These are phyloP conservation scores for Backusella tarrabulga DNA, from an alignment of 192 early-diverging fungal species.

Conservation along the genomic window DNA sequence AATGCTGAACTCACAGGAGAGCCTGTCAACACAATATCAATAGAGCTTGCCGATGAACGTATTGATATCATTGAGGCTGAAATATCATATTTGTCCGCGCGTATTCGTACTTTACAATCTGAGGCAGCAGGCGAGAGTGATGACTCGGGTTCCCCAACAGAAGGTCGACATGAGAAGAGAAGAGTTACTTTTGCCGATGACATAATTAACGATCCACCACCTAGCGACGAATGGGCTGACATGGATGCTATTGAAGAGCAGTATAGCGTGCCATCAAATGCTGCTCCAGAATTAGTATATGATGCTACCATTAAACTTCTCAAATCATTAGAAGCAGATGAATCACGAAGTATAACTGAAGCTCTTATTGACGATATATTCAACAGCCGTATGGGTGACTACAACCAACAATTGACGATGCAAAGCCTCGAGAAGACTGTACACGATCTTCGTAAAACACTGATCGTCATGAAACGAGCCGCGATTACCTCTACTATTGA, in stretches of 20 bases:
- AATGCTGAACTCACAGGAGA: constrained; percentile 23
- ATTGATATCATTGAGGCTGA: constrained; percentile 58
- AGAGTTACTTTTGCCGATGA: constrained; percentile 40
- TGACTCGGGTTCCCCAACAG: neutral
- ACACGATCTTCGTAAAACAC: constrained; percentile 50
- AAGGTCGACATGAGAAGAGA: constrained; percentile 18
- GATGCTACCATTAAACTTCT: constrained; percentile 49
- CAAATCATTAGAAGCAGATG: constrained; percentile 45
- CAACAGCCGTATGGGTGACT: constrained; percentile 46
- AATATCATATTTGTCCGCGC: constrained; percentile 53
- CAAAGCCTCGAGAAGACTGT: constrained; percentile 51
- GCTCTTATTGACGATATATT: constrained; percentile 61
- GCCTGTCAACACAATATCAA: constrained; percentile 22
- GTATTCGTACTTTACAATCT: constrained; percentile 52
- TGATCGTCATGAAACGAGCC: constrained; percentile 58
- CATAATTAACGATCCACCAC: constrained; percentile 17
- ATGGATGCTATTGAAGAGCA: constrained; percentile 36
- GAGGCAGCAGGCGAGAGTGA: constrained; percentile 40
- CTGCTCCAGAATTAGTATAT: constrained; percentile 47
- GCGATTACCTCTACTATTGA: constrained; percentile 42
- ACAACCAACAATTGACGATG: constrained; percentile 48
- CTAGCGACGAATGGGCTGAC: constrained; percentile 35
- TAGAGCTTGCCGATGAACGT: constrained; percentile 57
- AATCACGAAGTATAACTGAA: constrained; percentile 50
- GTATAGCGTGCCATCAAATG: constrained; percentile 39